phyloP scores from a whole-genome alignment of 768 basidiomycete genomes.

The Macrolepiota albuminosa region DNA sequence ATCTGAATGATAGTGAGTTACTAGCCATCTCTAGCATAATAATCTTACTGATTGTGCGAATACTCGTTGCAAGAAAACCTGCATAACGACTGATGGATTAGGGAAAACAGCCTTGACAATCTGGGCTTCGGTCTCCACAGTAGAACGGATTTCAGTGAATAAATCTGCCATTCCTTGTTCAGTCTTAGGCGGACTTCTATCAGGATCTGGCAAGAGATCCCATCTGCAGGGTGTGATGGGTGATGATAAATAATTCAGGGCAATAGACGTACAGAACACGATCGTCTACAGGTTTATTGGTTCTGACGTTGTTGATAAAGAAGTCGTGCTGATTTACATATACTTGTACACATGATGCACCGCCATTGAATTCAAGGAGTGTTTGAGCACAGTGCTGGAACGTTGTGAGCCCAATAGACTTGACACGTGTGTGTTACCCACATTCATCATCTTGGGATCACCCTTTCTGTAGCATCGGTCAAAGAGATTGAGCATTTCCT shows the following conservation, averaged over 20 bases:
- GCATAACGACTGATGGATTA: slow-evolving; percentile 94
- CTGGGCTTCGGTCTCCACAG: slow-evolving; percentile 93
- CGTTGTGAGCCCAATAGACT: not conserved
- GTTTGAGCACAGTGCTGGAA: slow-evolving; percentile 95
- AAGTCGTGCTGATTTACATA: slow-evolving; percentile 99
- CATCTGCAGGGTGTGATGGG: slow-evolving; percentile 49
- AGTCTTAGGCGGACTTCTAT: slow-evolving; percentile 65
- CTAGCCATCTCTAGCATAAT: not conserved
- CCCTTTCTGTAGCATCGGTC: slow-evolving; percentile 95
- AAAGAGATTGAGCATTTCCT: slow-evolving; percentile 95
- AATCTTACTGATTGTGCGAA: slow-evolving; percentile 89
- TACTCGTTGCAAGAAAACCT: slow-evolving; percentile 94
- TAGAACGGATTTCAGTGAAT: slow-evolving; percentile 82
- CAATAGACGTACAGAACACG: slow-evolving; percentile 43
- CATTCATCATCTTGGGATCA: slow-evolving; percentile 99
- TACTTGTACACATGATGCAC: slow-evolving; percentile 93
- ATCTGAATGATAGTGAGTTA: slow-evolving; percentile 50
- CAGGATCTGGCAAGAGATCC: slow-evolving; percentile 75
- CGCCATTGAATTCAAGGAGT: slow-evolving; percentile 96
- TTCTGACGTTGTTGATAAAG: slow-evolving; percentile 91
- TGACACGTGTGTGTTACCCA: slow-evolving; percentile 26
- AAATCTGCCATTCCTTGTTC: slow-evolving; percentile 79
- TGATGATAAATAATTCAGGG: not conserved
- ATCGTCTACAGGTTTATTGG: slow-evolving; percentile 50
- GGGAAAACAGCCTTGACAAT: slow-evolving; percentile 99